phyloP scores from a whole-genome alignment of 306 rosid genomes.

The Hippophae rhamnoides region DNA sequence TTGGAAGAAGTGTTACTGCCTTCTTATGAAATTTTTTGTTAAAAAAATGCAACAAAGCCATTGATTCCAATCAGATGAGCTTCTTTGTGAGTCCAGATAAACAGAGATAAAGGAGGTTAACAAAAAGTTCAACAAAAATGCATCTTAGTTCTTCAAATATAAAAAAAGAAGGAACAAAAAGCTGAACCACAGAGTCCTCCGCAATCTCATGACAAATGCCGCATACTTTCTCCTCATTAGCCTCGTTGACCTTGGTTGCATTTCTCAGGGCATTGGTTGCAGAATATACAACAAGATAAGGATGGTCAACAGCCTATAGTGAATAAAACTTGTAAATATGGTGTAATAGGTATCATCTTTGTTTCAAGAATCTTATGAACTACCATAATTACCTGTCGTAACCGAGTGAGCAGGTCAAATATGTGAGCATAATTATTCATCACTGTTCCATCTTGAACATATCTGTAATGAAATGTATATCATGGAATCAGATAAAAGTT shows the following conservation, averaged over 20 bases:
- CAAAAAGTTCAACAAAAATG: too few species aligned
- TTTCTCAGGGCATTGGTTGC: slow-evolving; percentile 42
- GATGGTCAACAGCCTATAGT: slow-evolving; percentile 82
- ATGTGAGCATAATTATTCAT: slow-evolving; percentile 79
- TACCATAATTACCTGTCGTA: slow-evolving; percentile 63
- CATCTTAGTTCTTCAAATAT: background rate
- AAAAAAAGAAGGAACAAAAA: background rate
- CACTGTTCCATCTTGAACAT: slow-evolving; percentile 54
- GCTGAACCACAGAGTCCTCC: slow-evolving; percentile 56
- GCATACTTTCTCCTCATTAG: slow-evolving; percentile 42
- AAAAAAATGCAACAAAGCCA: too few species aligned
- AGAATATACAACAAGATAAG: slow-evolving; percentile 81
- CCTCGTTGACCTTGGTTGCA: slow-evolving; percentile 21
- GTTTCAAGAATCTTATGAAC: background rate
- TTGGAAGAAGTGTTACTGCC: too few species aligned
- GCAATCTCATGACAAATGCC: slow-evolving; percentile 69
- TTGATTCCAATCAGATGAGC: too few species aligned
- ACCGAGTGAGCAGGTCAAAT: slow-evolving; percentile 86
- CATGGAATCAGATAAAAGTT: slow-evolving; percentile 5
- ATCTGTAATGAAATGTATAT: slow-evolving; percentile 43
- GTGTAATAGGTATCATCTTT: background rate
- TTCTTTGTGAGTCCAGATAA: too few species aligned
- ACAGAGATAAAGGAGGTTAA: too few species aligned
- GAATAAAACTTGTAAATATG: background rate
- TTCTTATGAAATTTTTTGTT: too few species aligned